These are phyloP conservation scores for Cyclaneusma minus DNA, from an alignment of 2,329 filamentous ascomycete genomes.

Conservation along the genomic window DNA sequence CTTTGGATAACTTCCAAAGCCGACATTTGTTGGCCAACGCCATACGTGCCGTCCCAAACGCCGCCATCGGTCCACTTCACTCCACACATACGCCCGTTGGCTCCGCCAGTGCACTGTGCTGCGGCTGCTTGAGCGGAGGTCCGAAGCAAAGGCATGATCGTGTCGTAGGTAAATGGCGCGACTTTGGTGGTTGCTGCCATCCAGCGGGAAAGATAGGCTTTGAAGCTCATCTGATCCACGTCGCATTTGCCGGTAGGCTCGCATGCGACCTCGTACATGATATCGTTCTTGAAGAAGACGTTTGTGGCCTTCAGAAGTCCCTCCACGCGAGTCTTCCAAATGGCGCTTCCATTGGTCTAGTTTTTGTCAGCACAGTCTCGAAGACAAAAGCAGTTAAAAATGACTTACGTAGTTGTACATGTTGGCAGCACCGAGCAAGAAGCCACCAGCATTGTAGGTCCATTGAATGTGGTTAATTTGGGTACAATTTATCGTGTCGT, in stretches of 20 bases:
- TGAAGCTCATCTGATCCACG: slow-evolving; percentile 46
- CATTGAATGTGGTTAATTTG: slow-evolving; percentile 46
- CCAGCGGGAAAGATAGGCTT: slow-evolving; percentile 46
- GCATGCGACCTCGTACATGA: slow-evolving; percentile 53
- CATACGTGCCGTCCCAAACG: slow-evolving; percentile 40
- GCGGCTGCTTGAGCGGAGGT: slow-evolving; percentile 41
- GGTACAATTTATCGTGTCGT: slow-evolving; percentile 40
- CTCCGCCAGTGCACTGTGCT: slow-evolving; percentile 39
- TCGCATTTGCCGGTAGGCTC: slow-evolving; percentile 46
- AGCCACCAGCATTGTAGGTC: slow-evolving; percentile 53
- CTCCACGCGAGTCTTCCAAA: slow-evolving; percentile 43
- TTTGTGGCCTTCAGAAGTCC: slow-evolving; percentile 36
- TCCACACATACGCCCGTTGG: slow-evolving; percentile 42
- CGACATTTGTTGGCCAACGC: slow-evolving; percentile 58
- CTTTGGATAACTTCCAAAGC: slow-evolving; percentile 49
- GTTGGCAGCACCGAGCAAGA: slow-evolving; percentile 49
- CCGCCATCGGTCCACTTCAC: slow-evolving; percentile 38
- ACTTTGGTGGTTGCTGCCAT: slow-evolving; percentile 46
- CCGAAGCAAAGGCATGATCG: slow-evolving; percentile 35
- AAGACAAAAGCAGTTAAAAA: background rate
- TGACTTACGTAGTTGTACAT: slow-evolving; percentile 48
- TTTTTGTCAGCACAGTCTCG: slow-evolving; percentile 11
- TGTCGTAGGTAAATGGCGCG: slow-evolving; percentile 40
- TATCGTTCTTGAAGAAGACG: slow-evolving; percentile 39
- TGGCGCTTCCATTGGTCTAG: slow-evolving; percentile 25